Evolutionary conservation across 2,329 filamentous ascomycete genomes (phyloP).

Genomic region (Pseudocercospora fijiensis): DNA sequence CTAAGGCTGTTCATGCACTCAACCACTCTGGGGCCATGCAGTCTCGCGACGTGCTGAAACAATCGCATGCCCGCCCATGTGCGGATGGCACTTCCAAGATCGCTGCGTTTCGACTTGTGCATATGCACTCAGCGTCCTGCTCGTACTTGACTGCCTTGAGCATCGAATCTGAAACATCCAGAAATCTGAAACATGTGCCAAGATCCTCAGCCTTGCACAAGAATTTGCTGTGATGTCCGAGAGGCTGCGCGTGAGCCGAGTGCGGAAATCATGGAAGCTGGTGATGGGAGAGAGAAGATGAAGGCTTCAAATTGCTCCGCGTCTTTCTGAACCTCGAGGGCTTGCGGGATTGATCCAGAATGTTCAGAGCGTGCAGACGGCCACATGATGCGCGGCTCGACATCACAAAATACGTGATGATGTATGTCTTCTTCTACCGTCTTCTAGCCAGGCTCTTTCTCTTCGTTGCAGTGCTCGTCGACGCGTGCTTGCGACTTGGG

Average conservation of each 20-base stretch:
- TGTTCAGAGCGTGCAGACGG: neutral
- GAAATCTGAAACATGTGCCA: neutral
- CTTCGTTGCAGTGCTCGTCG: neutral
- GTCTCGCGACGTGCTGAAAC: neutral
- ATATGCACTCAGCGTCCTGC: no score
- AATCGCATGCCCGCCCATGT: no score
- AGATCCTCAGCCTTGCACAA: neutral
- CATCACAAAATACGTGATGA: neutral
- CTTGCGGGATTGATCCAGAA: no score
- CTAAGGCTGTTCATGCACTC: neutral
- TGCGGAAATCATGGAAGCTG: neutral
- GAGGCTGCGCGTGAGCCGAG: neutral
- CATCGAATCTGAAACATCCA: neutral
- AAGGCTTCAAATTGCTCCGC: neutral
- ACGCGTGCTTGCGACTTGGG: neutral
- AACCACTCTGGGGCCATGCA: neutral
- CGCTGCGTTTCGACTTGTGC: no score
- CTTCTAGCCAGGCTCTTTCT: neutral
- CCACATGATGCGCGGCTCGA: neutral
- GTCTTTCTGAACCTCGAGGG: neutral
- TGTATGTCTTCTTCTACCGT: neutral
- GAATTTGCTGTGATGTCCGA: neutral
- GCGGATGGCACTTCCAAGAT: no score
- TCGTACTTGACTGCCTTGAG: neutral
- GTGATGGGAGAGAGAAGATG: neutral